These are phyloP conservation scores for Leccinum barrowsii DNA, from an alignment of 768 basidiomycete species.

Conservation along the genomic window DNA sequence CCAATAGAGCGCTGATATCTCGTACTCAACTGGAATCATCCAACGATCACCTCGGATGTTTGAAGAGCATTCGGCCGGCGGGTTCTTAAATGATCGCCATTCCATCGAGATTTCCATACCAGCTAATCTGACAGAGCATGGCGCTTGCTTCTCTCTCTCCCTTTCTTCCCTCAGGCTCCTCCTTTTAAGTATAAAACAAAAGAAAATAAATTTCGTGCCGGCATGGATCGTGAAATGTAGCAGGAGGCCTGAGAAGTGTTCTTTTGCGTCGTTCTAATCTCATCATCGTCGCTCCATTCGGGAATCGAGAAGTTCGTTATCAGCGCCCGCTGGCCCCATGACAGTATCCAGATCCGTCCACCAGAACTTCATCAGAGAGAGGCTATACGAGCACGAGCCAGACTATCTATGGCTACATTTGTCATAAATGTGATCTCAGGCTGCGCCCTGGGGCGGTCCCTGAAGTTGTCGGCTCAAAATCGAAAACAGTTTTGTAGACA, in stretches of 20 bases:
- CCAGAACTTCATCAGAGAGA: not conserved
- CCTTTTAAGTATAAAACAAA: not conserved
- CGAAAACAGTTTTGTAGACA: not conserved
- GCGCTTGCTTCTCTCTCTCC: not conserved
- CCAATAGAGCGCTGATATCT: not conserved
- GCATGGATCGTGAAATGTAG: not conserved
- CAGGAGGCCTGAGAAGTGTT: not conserved
- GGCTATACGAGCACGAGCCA: conserved; percentile 5
- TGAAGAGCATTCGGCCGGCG: conserved; percentile 3
- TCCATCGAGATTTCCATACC: conserved; percentile 9
- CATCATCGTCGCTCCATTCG: conserved; percentile 10
- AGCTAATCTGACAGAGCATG: conserved; percentile 3
- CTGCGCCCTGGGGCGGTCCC: not conserved
- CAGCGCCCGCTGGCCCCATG: not conserved
- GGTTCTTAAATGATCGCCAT: conserved; percentile 18
- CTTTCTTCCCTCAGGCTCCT: not conserved
- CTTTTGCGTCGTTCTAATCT: conserved; percentile 10
- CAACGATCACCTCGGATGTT: conserved; percentile 31
- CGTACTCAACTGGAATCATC: not conserved
- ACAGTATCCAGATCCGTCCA: not conserved
- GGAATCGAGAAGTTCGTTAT: conserved; percentile 1
- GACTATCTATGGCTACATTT: not conserved
- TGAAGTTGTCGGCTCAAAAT: not conserved
- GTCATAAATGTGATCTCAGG: not conserved
- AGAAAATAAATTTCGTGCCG: not conserved